A percentile compares a stretch with the other conserved stretches of the same genome.
Evolutionary conservation across 2,329 filamentous ascomycete genomes (phyloP).

Genomic region (Botrytis fabae): DNA sequence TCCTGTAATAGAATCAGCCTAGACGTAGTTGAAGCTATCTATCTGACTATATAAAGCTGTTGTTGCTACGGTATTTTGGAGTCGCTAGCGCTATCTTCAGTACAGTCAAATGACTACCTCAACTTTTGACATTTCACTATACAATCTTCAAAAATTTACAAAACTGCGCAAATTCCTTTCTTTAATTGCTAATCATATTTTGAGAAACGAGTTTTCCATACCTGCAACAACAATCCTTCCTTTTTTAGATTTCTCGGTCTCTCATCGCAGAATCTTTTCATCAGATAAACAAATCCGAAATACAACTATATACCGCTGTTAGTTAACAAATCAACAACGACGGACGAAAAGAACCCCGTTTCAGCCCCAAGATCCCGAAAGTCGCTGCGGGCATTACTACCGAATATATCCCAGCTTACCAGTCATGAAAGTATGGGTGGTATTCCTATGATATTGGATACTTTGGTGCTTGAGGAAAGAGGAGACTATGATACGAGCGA

Average conservation of each 20-base stretch:
- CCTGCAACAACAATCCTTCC: background rate
- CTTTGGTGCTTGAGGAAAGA: background rate
- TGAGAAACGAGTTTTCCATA: background rate
- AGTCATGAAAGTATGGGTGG: background rate
- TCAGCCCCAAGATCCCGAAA: background rate
- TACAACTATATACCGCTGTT: background rate
- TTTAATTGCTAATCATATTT: no score
- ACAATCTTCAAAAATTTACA: background rate
- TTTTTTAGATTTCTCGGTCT: background rate
- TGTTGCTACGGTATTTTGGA: background rate
- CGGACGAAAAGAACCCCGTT: background rate
- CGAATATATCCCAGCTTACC: background rate
- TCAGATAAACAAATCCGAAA: background rate
- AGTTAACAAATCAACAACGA: no score
- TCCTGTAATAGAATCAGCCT: rapidly evolving
- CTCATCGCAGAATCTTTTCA: rapidly evolving
- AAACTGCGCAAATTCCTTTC: background rate
- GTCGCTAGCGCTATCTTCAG: background rate
- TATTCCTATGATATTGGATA: background rate
- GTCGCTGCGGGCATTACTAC: no score
- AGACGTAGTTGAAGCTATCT: background rate
- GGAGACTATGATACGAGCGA: no score
- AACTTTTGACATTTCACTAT: background rate
- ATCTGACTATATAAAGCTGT: background rate
- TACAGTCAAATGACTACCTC: background rate